These are phyloP conservation scores for Vachellia collinsii DNA, from an alignment of 306 rosid species.

Conservation along the genomic window DNA sequence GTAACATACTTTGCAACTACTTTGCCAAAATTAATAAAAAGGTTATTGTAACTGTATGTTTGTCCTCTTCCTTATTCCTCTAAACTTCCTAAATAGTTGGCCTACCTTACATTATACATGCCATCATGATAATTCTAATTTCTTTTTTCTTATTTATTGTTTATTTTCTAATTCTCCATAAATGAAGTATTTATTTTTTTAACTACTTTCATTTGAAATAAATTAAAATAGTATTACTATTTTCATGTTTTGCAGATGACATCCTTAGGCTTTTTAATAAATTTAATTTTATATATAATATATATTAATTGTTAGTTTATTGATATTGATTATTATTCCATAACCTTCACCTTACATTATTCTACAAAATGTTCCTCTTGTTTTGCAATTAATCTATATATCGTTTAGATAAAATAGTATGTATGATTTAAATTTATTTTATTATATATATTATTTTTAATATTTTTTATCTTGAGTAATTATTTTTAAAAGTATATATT, in stretches of 20 bases:
- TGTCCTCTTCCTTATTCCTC: conserved; percentile 51
- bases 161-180: background rate
- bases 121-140: background rate
- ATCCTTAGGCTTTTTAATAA: background rate
- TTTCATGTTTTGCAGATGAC: background rate
- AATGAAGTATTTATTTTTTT: background rate
- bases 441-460: no score
- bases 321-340: no score
- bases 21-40: conserved; percentile 31
- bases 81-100: conserved; percentile 42
- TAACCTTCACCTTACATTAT: background rate
- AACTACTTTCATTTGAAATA: background rate
- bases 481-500: no score
- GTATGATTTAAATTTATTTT: no score
- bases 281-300: no score
- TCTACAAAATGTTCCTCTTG: background rate
- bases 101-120: background rate
- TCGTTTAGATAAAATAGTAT: no score
- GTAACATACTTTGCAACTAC: conserved; percentile 45
- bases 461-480: no score
- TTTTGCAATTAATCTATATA: background rate
- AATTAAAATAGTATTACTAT: background rate
- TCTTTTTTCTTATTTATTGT: conserved; percentile 46
- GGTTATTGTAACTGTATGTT: conserved; percentile 44
- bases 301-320: no score